Evolutionary conservation across 2,329 filamentous ascomycete genomes (phyloP), one percentile per base, ranked within the genome.

Genomic region (Stagonosporopsis rhizophila): DNA sequence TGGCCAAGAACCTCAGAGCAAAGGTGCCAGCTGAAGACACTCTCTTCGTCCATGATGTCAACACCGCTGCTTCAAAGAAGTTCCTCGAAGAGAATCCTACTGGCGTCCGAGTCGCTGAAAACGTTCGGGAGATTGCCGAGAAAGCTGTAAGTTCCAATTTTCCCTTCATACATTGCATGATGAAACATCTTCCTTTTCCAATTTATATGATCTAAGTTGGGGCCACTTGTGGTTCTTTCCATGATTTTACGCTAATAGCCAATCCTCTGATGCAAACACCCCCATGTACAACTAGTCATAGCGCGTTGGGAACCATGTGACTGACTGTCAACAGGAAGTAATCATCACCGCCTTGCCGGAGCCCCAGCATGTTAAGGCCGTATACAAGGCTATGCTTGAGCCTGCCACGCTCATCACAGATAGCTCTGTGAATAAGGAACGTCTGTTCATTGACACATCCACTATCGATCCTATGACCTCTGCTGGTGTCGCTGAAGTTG

Each of bases 381-480:
- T 96, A 35, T 97, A 92, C 76, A 80, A 86, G 42, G 83, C 88
- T 51, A 92, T 98, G 72, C 81, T 96, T 40, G 82, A 85, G 42
- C 79, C 83, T 2, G 79, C 82, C 7, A 80, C 76, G 6, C 80
- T 88, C 5, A 80, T 83, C 6, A 76, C 75, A 28, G 70, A 81
- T 19, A 72, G 78, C 1, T 74, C 82, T 0, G 65, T 80, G 2
- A 79, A 80, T 37, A 83, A 82, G 46, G 80, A 88, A 55, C 88
- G 92, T 35, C 79, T 97, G 55, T 97, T 96, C 76, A 95, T 99
- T 72, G 95, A 99, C 77, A 94, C 90, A 76, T 98, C 94, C 3
- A 99, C 95, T 15, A 98, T 99, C 71, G 95, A 98, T 76, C 92
- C 93, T 0, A 87, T 87, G 28, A 91, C 92, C 2, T 97, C 93